Evolutionary conservation across 2,329 filamentous ascomycete genomes (phyloP), one percentile per base, ranked within the genome.

Genomic region (Penicillium sp.): DNA sequence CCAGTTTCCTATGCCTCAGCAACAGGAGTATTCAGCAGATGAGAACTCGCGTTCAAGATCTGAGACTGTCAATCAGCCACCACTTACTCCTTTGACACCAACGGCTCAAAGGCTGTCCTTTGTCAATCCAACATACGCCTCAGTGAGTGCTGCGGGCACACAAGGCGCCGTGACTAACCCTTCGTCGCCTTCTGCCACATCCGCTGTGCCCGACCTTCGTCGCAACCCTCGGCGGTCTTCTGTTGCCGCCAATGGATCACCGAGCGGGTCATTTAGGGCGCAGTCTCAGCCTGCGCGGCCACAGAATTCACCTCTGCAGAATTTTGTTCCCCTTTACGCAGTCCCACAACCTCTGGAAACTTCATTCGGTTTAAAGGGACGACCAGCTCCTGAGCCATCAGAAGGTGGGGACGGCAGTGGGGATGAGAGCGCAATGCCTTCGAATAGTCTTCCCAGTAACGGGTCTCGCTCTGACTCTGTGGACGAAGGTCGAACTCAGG

Each of bases 271-370:
- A 21, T 55, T 78, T 28, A 67, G 76, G 49, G 76, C 76, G n/a
- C 76, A 79, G 23, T 79, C 76, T n/a, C 76, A 79, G 52, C 76
- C 76, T 48, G 75, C 76, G n/a, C 69, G 76, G 23, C 64, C 72
- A n/a, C 59, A 76, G 16, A 70, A 72, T 47, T 71, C 72, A 24
- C 63, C 65, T 4, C 57, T 68, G 42, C 68, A 66, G 39, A 65
- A 53, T 36, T 67, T 72, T 49, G 61, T 65, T 8, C 67, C 69
- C 12, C 54, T 72, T 9, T 72, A 71, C 53, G 60, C 66, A 21
- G 64, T 68, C 18, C 58, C 66, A 15, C 69, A 68, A 36, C 41
- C 58, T n/a, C 52, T 64, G 34, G 69, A 72, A 13, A 53, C 53
- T 23, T 64, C 68, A 16, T 69, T 69, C 39, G 46, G 49, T 39